Percentiles rank a stretch among this genome's conserved stretches.
Evolutionary conservation across 108 stramenopile genomes (phyloP).

Genomic region (Skeletonema marinoi): DNA sequence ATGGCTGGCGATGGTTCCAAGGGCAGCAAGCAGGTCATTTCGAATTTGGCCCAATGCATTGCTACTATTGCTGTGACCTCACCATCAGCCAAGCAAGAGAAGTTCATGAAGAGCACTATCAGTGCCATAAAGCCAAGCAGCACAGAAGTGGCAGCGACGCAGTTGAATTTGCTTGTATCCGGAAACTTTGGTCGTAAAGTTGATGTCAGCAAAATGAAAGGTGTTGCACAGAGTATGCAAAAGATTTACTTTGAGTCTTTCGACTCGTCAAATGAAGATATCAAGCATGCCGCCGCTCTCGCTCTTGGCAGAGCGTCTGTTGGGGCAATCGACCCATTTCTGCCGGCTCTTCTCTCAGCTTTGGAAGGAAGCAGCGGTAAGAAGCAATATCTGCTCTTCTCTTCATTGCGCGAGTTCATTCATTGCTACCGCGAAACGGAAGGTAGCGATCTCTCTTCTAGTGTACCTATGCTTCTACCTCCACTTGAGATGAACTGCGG

Average conservation of each 20-base stretch:
- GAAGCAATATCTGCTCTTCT: conserved; percentile 93
- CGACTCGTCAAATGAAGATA: conserved; percentile 85
- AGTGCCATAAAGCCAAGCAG: conserved; percentile 48
- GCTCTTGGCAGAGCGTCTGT: conserved; percentile 91
- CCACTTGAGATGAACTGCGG: conserved; percentile 77
- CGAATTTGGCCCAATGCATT: conserved; percentile 83
- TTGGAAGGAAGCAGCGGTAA: conserved; percentile 76
- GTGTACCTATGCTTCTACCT: conserved; percentile 75
- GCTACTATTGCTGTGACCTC: conserved; percentile 70
- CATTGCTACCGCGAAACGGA: conserved; percentile 71
- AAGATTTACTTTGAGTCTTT: conserved; percentile 74
- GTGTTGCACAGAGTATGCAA: conserved; percentile 56
- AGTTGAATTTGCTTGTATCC: conserved; percentile 84
- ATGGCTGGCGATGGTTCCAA: conserved; percentile 43
- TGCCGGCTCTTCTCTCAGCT: conserved; percentile 85
- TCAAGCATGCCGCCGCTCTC: conserved; percentile 93
- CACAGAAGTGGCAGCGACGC: conserved; percentile 47
- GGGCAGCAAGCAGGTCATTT: conserved; percentile 69
- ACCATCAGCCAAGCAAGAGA: conserved; percentile 44
- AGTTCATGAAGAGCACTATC: conserved; percentile 54
- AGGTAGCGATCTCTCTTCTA: conserved; percentile 57
- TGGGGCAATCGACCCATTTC: conserved; percentile 76
- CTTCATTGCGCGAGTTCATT: conserved; percentile 93
- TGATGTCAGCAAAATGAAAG: conserved; percentile 63
- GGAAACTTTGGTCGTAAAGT: conserved; percentile 91